Conservation (phyloP, 305 asterid genomes). For the Fraxinus floribunda region DNA sequence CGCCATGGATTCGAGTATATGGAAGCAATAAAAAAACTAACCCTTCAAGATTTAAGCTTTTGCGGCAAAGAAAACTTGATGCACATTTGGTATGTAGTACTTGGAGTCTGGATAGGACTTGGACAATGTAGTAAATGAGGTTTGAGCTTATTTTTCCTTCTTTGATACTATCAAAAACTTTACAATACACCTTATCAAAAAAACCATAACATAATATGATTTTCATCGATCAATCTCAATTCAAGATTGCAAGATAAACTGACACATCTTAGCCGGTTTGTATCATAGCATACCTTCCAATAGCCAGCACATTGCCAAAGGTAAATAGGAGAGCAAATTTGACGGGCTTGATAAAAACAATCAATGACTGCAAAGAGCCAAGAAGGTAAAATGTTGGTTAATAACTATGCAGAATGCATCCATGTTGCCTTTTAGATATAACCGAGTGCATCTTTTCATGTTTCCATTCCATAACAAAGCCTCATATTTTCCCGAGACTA, state of each 20-base stretch:
- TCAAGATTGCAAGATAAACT: not conserved
- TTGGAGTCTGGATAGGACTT: not conserved
- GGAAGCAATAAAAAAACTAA: not conserved
- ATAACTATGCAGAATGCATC: not conserved
- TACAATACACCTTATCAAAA: not conserved
- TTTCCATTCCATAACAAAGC: not conserved
- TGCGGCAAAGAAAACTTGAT: not conserved
- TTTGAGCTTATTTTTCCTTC: not conserved
- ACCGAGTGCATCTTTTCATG: not conserved
- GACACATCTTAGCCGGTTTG: not conserved
- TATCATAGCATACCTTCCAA: constrained; percentile 63
- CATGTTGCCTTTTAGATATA: not conserved
- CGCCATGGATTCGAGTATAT: not conserved
- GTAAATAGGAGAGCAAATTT: constrained; percentile 82
- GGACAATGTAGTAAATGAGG: not conserved
- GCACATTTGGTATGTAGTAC: not conserved
- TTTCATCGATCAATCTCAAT: not conserved
- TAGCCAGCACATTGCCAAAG: constrained; percentile 76
- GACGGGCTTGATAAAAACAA: constrained; percentile 76
- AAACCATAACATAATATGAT: not conserved
- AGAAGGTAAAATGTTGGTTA: constrained; percentile 16
- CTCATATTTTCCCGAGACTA: not conserved
- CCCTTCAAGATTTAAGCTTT: not conserved
- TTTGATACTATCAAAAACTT: not conserved
- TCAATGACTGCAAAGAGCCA: constrained; percentile 57